Base-by-base conservation (phyloP, 805 yeast species). In the Hagleromyces aurorensis region DNA sequence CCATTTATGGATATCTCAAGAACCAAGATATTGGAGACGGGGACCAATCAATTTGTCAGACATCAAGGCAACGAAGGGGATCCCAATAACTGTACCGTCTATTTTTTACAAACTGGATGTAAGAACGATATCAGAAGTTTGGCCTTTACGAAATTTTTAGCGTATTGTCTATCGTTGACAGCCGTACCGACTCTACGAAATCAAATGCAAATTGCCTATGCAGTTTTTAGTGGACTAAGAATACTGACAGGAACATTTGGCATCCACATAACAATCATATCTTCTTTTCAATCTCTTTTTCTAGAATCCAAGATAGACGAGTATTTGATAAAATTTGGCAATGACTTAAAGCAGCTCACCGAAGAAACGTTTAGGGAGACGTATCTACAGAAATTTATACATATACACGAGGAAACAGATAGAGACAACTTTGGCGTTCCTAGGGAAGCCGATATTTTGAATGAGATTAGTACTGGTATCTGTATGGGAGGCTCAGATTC, bases 141-240 rank as follows among this genome's bases (percentile, higher is more conserved):
- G 24, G 48, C 73, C 0, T 32, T 75, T 33, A 65, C 79, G 0
- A 58, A 57, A 13, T 46, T 79, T 4, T 40, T 69, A 1, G 64
- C 71, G 1, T 69, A 61, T 46, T 29, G 69, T n/a, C 42, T 78
- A 40, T 59, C 72, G 0, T 38, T 60, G 6, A 53, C 64, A 1
- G 56, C 72, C 12, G 51, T 59, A 1, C 56, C 65, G 3, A 75
- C 69, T 26, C 50, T 79, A 11, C 55, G 87, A 37, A 64, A 63
- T 12, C 67, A 65, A 40, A 65, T 64, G 34, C 80, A 74, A 38
- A 50, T 80, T 32, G 87, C 84, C 0, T 80, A 80, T 46, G 62
- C 67, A 4, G 72, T 77, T 0, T 40, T 67, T n/a, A 70, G 76
- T 13, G 85, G 85, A 0, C 32, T 66, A 15, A 55, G 81, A 35